Evolutionary conservation across 2,329 filamentous ascomycete species (phyloP), one percentile per base, ranked within the genome.

Genomic region (Biscogniauxia marginata): DNA sequence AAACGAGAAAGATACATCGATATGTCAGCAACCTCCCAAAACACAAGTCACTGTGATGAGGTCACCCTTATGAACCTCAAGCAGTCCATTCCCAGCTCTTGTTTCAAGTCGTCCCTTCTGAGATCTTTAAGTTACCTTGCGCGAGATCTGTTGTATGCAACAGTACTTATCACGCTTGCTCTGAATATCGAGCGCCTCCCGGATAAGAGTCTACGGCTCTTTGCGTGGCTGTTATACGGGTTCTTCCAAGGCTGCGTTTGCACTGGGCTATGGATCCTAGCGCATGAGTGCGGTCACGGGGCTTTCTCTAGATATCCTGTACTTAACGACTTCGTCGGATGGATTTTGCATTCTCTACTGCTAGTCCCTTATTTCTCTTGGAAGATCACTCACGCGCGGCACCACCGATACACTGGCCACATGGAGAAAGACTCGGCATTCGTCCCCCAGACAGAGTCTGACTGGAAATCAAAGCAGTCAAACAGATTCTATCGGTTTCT

Each of bases 301-400:
- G 85, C 86, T 49, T 87, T 90, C 70, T 87, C 84, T 16, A 70
- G 74, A 20, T 77, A 82, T 70, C 74, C 74, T 48, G 68, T 63
- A 24, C 67, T 88, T 61, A 89, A 89, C 70, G 80, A 87, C 66
- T 69, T 79, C n/a, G 75, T 85, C 54, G 87, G 87, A 57, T 87
- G 85, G 77, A 69, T 80, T 50, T 72, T 85, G 18, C 87, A 90
- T 77, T 87, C 84, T 6, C 76, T 80, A 57, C 77, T 90, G 43
- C 71, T 87, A 59, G 86, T 88, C 2, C 88, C 88, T 3, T 91
- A 86, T 74, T 89, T 89, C 75, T 85, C 83, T 49, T 90, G 87
- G 87, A 85, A 88, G 74, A 85, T 85, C 70, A 85, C 82, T 25
- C 88, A 91, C 71, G 80, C 81, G 57, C 81, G 86, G 50, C 88